A percentile compares a stretch with the other conserved stretches of the same genome.
phyloP scores from a whole-genome alignment of 2,329 filamentous ascomycete species.

The Boeremia lycopersici region DNA sequence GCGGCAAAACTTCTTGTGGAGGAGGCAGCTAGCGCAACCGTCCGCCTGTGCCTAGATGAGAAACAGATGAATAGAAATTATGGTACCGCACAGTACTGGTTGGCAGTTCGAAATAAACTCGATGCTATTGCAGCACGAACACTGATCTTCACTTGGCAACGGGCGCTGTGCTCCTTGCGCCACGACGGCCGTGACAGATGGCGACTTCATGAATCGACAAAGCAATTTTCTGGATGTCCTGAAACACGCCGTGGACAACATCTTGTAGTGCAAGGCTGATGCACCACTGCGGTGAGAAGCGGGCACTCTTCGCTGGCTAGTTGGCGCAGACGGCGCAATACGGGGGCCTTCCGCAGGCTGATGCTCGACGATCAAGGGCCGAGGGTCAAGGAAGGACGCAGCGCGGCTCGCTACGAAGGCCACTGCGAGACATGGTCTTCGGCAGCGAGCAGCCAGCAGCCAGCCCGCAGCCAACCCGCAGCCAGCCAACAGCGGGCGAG shows the following conservation, averaged over 20 bases:
- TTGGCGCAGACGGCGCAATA: constrained; percentile 10
- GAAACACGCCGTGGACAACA: constrained; percentile 27
- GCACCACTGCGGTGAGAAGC: constrained; percentile 4
- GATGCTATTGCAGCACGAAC: constrained; percentile 30
- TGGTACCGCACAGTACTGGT: constrained; percentile 29
- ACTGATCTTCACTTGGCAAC: constrained; percentile 37
- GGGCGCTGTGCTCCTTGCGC: constrained; percentile 22
- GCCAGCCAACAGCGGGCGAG: constrained; percentile 12
- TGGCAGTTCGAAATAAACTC: constrained; percentile 13
- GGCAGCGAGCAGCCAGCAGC: not conserved
- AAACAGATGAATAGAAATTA: not conserved
- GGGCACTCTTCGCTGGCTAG: constrained; percentile 7
- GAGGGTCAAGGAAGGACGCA: not conserved
- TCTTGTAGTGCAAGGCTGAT: constrained; percentile 10
- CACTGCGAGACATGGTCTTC: constrained; percentile 3
- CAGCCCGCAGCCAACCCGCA: constrained; percentile 4
- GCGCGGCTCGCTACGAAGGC: constrained; percentile 9
- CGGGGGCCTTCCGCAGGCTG: constrained; percentile 17
- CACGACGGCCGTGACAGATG: constrained; percentile 18
- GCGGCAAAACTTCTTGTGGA: not conserved
- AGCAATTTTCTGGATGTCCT: constrained; percentile 18
- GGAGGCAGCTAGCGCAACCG: constrained; percentile 1
- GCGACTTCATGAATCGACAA: constrained; percentile 22
- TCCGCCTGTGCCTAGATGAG: not conserved
- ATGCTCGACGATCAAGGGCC: constrained; percentile 1